Conservation (phyloP, 257 asterid genomes). For the Solanum rostratum region DNA sequence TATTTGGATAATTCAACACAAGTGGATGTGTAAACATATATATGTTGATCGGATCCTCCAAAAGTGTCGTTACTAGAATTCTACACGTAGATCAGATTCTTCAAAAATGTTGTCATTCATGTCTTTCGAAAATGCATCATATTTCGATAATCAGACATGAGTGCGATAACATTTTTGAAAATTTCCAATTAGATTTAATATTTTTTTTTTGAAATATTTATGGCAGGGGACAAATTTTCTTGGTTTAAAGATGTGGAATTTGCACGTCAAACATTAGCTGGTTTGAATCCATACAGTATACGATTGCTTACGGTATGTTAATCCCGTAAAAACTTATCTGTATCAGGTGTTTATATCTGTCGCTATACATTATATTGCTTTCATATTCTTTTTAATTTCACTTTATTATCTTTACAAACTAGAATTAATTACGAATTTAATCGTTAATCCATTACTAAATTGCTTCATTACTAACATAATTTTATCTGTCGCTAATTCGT, state of each 20-base stretch:
- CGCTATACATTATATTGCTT: neutral
- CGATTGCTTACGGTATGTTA: constrained; percentile 41
- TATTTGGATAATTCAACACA: neutral
- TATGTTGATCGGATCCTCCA: neutral
- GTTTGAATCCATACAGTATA: constrained; percentile 51
- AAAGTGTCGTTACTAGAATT: neutral
- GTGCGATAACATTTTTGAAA: neutral
- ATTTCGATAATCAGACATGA: neutral
- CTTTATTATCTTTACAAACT: neutral
- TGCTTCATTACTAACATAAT: neutral
- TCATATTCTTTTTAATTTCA: neutral
- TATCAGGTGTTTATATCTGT: neutral
- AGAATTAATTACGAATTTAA: too few species aligned
- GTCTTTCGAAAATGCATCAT: neutral
- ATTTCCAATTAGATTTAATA: neutral
- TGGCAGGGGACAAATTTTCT: constrained; percentile 45
- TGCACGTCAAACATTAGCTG: constrained; percentile 68
- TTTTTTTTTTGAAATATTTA: neutral
- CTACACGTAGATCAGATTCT: neutral
- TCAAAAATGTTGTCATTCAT: neutral
- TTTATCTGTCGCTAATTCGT: neutral
- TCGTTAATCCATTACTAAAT: neutral
- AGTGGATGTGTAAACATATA: neutral
- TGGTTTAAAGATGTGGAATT: constrained; percentile 72
- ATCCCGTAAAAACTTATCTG: neutral